These are phyloP conservation scores for Acanthamoeba rhysodes DNA, from an alignment of 208 protist species.

Conservation along the genomic window DNA sequence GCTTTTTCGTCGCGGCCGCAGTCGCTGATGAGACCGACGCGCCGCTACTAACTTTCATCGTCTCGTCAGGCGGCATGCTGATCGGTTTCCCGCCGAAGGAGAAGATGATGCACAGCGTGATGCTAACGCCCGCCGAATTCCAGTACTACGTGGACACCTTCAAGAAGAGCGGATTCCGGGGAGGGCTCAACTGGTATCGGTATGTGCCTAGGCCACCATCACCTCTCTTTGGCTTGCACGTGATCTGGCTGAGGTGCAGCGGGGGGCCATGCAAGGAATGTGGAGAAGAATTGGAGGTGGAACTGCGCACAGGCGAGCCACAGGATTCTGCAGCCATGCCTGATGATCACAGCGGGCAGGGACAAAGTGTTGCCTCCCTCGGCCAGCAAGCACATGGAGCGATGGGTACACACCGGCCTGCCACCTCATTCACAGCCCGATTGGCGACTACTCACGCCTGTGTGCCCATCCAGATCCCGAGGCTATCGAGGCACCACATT, in stretches of 20 bases:
- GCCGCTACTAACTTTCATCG: too few relatives aligned
- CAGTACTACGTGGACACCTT: not conserved
- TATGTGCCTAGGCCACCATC: not conserved
- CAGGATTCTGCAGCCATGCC: not conserved
- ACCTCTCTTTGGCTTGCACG: not conserved
- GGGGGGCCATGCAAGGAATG: not conserved
- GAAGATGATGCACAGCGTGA: not conserved
- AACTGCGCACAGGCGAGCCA: not conserved
- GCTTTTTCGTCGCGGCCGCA: not conserved
- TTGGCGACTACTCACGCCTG: not conserved
- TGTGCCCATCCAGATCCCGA: not conserved
- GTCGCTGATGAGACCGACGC: not conserved
- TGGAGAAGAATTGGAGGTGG: slow-evolving; percentile 54
- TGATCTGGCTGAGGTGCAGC: not conserved
- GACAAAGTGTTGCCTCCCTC: slow-evolving; percentile 48
- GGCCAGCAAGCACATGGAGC: slow-evolving; percentile 46
- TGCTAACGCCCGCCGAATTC: not conserved
- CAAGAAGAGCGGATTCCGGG: slow-evolving; percentile 25
- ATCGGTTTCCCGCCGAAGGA: slow-evolving; percentile 26
- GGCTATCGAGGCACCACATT: slow-evolving; percentile 50
- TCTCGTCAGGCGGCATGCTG: not conserved
- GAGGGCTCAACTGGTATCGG: slow-evolving; percentile 49
- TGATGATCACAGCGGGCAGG: slow-evolving; percentile 65
- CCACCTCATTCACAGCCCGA: not conserved
- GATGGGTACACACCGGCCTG: not conserved